Evolutionary conservation across 495 filamentous ascomycete genomes (phyloP), one percentile per base, ranked within the genome.

Genomic region (Tuber magnatum): DNA sequence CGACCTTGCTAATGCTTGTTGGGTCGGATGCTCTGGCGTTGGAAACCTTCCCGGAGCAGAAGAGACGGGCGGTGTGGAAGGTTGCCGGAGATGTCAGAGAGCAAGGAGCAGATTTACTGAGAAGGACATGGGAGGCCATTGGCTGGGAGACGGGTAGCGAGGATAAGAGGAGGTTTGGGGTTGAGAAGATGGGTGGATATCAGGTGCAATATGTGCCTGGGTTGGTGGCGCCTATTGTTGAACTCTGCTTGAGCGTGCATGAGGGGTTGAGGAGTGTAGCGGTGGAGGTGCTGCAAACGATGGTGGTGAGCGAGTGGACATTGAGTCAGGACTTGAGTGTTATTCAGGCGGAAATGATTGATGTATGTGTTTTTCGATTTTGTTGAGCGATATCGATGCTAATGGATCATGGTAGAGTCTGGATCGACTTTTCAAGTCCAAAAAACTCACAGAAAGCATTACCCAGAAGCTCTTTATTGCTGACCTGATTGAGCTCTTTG

Each of bases 271-370:
- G 96, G 75, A 89, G 90, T 75, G 94, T 95, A 80, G 95, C 95
- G 18, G 92, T 98, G 41, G 92, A 94, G 84, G 92, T 98, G 43
- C 84, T 99, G 56, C 93, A 97, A 81, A 96, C 92, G 20, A 98
- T 99, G 96, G 97, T 98, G 73, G 90, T 98, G 76, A 96, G 94
- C 83, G 94, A 98, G 84, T 99, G 95, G 95, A 94, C 92, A n/a
- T 84, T 98, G 73, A 97, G 93, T 80, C 90, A 97, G 81, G 94
- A 98, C 80, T 85, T 99, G 35, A 92, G 90, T 20, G 90, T 96
- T 74, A 91, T 99, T 72, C 94, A 98, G 83, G 94, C 93, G 7
- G 96, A 97, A 84, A 93, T 97, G 86, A 97, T 99, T 80, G 94
- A 97, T 79, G 81, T 82, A 74, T 77, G 81, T 82, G 28, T 75